A percentile compares a stretch with the other conserved stretches of the same genome.
Evolutionary conservation across 192 early-diverging fungal genomes (phyloP).

Genomic region (Helicostylum pulchrum): DNA sequence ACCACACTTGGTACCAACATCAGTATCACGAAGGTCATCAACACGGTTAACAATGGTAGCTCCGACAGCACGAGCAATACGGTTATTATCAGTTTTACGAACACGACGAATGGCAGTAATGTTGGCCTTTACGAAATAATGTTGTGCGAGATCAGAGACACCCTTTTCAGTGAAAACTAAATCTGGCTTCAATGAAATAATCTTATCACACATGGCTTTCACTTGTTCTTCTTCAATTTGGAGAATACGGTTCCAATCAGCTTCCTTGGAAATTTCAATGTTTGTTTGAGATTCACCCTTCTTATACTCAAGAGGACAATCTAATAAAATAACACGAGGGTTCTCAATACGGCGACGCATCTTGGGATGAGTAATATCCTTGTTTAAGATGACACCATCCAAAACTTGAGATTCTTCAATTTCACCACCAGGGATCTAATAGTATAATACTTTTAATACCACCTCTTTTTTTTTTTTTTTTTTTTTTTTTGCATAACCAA

Average conservation of each 20-base stretch:
- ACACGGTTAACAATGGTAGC: slow-evolving; percentile 95
- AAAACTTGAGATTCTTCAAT: slow-evolving; percentile 94
- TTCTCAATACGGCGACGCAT: slow-evolving; percentile 95
- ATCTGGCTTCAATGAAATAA: slow-evolving; percentile 94
- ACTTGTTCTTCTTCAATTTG: slow-evolving; percentile 99
- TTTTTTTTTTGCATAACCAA: slow-evolving; percentile 24
- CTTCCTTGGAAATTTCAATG: slow-evolving; percentile 96
- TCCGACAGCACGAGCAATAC: slow-evolving; percentile 95
- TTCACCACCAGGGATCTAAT: slow-evolving; percentile 92
- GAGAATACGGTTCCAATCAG: slow-evolving; percentile 93
- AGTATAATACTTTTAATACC: background rate
- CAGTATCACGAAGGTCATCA: slow-evolving; percentile 94
- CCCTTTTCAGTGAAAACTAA: slow-evolving; percentile 99
- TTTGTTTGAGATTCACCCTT: slow-evolving; percentile 99
- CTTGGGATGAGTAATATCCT: slow-evolving; percentile 99
- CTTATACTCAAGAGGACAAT: slow-evolving; percentile 99
- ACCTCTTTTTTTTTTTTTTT: background rate
- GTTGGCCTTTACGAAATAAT: slow-evolving; percentile 96
- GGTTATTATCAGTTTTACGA: slow-evolving; percentile 98
- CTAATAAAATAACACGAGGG: slow-evolving; percentile 91
- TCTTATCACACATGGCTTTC: slow-evolving; percentile 95
- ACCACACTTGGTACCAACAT: slow-evolving; percentile 94
- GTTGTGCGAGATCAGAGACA: slow-evolving; percentile 97
- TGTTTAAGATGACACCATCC: slow-evolving; percentile 98
- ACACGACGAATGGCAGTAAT: slow-evolving; percentile 97